Conservation (phyloP, 2,329 filamentous ascomycete genomes). For the Clonostachys sp. region DNA sequence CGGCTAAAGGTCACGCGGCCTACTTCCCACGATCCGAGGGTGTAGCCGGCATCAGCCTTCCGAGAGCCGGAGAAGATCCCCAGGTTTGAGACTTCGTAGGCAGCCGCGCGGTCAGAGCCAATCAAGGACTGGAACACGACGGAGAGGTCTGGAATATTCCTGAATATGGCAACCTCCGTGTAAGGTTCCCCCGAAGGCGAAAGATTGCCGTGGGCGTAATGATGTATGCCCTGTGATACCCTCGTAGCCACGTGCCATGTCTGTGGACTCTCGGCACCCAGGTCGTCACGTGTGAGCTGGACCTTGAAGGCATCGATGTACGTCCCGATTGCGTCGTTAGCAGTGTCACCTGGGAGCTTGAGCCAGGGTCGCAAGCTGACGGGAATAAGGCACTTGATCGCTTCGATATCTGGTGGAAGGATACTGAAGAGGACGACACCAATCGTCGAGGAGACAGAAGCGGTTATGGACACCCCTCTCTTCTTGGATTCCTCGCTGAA, state of each 20-base stretch:
- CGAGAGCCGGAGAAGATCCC: slow-evolving; percentile 20
- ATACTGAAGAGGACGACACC: slow-evolving; percentile 4
- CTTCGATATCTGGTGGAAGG: slow-evolving; percentile 5
- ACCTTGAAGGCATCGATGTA: slow-evolving; percentile 8
- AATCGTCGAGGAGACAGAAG: slow-evolving; percentile 6
- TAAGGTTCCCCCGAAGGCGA: slow-evolving; percentile 10
- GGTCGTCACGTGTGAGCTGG: not conserved
- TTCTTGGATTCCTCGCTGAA: slow-evolving; percentile 7
- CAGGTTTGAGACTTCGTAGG: slow-evolving; percentile 40
- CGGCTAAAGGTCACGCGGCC: slow-evolving; percentile 38
- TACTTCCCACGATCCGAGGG: slow-evolving; percentile 12
- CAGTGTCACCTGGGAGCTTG: slow-evolving; percentile 2
- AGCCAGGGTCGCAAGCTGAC: slow-evolving; percentile 9
- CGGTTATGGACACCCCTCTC: slow-evolving; percentile 4
- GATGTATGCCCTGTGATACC: not conserved
- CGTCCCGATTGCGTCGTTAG: slow-evolving; percentile 5
- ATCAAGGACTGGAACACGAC: slow-evolving; percentile 25
- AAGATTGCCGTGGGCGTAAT: slow-evolving; percentile 3
- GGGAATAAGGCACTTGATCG: slow-evolving; percentile 9
- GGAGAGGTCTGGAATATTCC: slow-evolving; percentile 29
- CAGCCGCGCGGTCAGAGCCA: slow-evolving; percentile 26
- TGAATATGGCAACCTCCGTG: slow-evolving; percentile 22
- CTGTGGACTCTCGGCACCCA: no score
- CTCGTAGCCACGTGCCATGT: no score
- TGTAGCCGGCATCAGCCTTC: slow-evolving; percentile 6